These are phyloP conservation scores for Aspergillus niger DNA, from an alignment of 2,329 filamentous ascomycete species.

Conservation along the genomic window DNA sequence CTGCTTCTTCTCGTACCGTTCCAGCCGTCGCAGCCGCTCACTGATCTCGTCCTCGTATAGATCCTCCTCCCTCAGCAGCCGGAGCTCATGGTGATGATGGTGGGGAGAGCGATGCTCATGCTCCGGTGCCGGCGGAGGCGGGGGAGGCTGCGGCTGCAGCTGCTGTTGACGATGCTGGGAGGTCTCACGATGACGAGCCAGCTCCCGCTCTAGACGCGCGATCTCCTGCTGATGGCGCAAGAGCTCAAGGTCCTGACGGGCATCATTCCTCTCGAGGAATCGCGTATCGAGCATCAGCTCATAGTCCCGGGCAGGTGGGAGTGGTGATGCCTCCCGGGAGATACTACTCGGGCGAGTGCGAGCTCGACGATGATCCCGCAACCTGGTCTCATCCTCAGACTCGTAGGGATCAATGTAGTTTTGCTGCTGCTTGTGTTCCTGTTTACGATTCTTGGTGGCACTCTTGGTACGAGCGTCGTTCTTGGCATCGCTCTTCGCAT, in stretches of 20 bases:
- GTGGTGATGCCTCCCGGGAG: constrained; percentile 29
- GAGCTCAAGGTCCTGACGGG: constrained; percentile 38
- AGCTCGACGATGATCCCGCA: constrained; percentile 17
- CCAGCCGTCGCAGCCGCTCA: constrained; percentile 40
- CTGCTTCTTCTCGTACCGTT: constrained; percentile 44
- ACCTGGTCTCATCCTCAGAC: constrained; percentile 29
- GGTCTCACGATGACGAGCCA: constrained; percentile 26
- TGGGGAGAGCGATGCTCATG: not conserved
- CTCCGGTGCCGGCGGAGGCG: not conserved
- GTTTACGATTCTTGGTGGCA: constrained; percentile 29
- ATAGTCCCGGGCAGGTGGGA: constrained; percentile 32
- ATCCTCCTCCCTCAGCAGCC: constrained; percentile 43
- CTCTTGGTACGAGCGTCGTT: constrained; percentile 32
- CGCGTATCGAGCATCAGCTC: constrained; percentile 39
- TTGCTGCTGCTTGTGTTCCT: constrained; percentile 21
- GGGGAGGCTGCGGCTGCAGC: not conserved
- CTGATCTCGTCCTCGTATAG: constrained; percentile 44
- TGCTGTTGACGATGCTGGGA: not conserved
- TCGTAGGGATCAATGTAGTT: constrained; percentile 25
- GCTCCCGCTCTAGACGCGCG: constrained; percentile 36
- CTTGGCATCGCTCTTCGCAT: constrained; percentile 19
- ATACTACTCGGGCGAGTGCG: constrained; percentile 26
- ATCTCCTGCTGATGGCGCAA: constrained; percentile 40
- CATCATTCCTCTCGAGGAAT: constrained; percentile 36
- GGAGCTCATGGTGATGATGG: constrained; percentile 20